Evolutionary conservation across 257 asterid genomes (phyloP).

Genomic region (Paulownia fortunei): DNA sequence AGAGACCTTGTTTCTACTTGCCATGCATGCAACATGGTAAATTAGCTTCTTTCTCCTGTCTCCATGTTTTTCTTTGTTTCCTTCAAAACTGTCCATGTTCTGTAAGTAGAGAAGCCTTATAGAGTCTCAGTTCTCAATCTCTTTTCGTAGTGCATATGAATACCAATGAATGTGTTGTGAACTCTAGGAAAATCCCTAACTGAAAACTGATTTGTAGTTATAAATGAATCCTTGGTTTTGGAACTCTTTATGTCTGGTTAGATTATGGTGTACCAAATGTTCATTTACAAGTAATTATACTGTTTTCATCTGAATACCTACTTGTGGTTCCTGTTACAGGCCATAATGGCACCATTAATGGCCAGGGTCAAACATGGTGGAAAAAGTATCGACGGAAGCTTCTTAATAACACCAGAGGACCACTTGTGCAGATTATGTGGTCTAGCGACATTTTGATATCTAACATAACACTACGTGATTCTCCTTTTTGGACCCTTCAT

Average conservation of each 20-base stretch:
- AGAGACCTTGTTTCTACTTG: not conserved
- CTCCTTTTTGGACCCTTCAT: slow-evolving; percentile 90
- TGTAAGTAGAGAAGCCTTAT: not conserved
- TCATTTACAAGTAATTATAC: not conserved
- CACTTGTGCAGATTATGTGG: slow-evolving; percentile 87
- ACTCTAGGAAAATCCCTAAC: not conserved
- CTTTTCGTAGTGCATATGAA: not conserved
- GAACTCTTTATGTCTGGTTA: not conserved
- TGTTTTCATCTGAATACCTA: slow-evolving; percentile 23
- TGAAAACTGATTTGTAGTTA: slow-evolving; percentile 8
- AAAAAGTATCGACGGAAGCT: slow-evolving; percentile 65
- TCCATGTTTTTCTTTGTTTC: not conserved
- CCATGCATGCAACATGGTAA: not conserved
- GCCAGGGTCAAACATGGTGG: slow-evolving; percentile 90
- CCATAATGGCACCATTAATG: slow-evolving; percentile 79
- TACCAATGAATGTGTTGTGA: not conserved
- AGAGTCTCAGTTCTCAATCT: not conserved
- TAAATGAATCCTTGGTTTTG: not conserved
- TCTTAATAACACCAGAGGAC: slow-evolving; percentile 81
- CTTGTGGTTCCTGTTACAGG: slow-evolving; percentile 48
- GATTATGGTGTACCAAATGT: slow-evolving; percentile 1
- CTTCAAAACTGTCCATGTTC: not conserved
- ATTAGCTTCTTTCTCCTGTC: not conserved
- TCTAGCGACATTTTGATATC: slow-evolving; percentile 70
- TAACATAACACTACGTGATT: slow-evolving; percentile 65